phyloP scores from a whole-genome alignment of 2,329 filamentous ascomycete genomes.

The Phaeosphaeriaceae sp. region DNA sequence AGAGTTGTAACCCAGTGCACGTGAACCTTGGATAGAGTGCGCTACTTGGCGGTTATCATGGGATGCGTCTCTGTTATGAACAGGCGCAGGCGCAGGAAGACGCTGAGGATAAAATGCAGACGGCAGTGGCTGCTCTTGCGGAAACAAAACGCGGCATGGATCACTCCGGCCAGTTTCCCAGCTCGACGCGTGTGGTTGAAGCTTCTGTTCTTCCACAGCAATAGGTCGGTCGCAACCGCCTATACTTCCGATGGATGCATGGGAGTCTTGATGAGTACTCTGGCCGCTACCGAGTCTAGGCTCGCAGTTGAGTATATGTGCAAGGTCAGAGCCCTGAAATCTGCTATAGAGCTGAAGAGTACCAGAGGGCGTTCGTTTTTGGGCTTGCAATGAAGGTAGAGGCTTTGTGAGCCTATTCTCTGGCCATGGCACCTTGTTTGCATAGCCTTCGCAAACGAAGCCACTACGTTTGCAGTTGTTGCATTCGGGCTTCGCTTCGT shows the following conservation, averaged over 20 bases:
- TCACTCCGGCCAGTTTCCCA: slow-evolving; percentile 31
- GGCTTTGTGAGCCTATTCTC: slow-evolving; percentile 70
- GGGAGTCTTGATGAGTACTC: slow-evolving; percentile 32
- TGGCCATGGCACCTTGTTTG: slow-evolving; percentile 76
- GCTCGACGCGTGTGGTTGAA: slow-evolving; percentile 25
- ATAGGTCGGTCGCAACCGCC: slow-evolving; percentile 54
- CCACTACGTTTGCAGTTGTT: slow-evolving; percentile 90
- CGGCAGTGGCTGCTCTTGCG: slow-evolving; percentile 22
- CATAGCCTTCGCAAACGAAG: slow-evolving; percentile 91
- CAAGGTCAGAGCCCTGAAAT: slow-evolving; percentile 24
- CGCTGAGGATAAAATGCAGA: slow-evolving; percentile 30
- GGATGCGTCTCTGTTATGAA: slow-evolving; percentile 23
- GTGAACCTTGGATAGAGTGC: slow-evolving; percentile 21
- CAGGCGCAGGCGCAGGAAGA: no score
- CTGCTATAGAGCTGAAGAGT: slow-evolving; percentile 22
- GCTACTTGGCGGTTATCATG: slow-evolving; percentile 28
- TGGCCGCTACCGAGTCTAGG: slow-evolving; percentile 11
- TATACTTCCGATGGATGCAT: slow-evolving; percentile 38
- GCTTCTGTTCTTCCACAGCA: slow-evolving; percentile 53
- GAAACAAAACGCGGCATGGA: slow-evolving; percentile 26
- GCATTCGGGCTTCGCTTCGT: slow-evolving; percentile 90
- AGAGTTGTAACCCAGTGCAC: slow-evolving; percentile 32
- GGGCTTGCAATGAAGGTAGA: slow-evolving; percentile 77
- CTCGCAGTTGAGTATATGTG: slow-evolving; percentile 41
- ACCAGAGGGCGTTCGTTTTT: slow-evolving; percentile 61